Conservation (phyloP, 2,329 filamentous ascomycete genomes). For the Chrysosporium queenslandicum region DNA sequence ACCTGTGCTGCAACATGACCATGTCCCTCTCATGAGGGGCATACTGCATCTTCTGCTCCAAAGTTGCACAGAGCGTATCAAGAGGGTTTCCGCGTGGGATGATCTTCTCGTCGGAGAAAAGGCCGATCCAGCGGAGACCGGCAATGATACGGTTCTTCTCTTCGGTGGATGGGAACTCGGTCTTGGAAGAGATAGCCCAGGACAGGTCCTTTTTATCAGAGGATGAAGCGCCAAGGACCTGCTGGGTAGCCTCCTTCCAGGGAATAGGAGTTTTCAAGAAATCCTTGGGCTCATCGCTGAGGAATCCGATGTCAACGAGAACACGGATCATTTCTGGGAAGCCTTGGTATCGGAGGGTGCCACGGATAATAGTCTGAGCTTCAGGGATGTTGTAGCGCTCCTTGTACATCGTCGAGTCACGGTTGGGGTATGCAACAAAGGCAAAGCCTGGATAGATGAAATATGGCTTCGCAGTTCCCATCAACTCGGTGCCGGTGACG, state of each 20-base stretch:
- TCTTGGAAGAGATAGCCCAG: slow-evolving; percentile 64
- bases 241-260: slow-evolving; percentile 78
- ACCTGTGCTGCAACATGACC: slow-evolving; percentile 55
- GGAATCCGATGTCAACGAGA: slow-evolving; percentile 82
- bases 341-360: slow-evolving; percentile 75
- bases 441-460: slow-evolving; percentile 79
- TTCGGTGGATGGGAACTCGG: slow-evolving; percentile 57
- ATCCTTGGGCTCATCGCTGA: slow-evolving; percentile 58
- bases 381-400: slow-evolving; percentile 89
- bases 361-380: slow-evolving; percentile 74
- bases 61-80: slow-evolving; percentile 79
- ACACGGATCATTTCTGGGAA: slow-evolving; percentile 85
- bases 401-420: slow-evolving; percentile 77
- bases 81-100: slow-evolving; percentile 67
- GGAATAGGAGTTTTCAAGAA: slow-evolving; percentile 57
- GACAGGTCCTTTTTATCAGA: slow-evolving; percentile 59
- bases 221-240: slow-evolving; percentile 61
- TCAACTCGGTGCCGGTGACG: slow-evolving; percentile 58
- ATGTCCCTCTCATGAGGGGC: slow-evolving; percentile 73
- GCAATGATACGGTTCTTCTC: slow-evolving; percentile 60
- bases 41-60: slow-evolving; percentile 89
- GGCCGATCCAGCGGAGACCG: slow-evolving; percentile 60
- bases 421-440: slow-evolving; percentile 88
- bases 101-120: slow-evolving; percentile 60
- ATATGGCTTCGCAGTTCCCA: slow-evolving; percentile 82